A percentile compares a stretch with the other conserved stretches of the same genome.
phyloP scores from a whole-genome alignment of 129 eudicot genomes.

The Cynara cardunculus region DNA sequence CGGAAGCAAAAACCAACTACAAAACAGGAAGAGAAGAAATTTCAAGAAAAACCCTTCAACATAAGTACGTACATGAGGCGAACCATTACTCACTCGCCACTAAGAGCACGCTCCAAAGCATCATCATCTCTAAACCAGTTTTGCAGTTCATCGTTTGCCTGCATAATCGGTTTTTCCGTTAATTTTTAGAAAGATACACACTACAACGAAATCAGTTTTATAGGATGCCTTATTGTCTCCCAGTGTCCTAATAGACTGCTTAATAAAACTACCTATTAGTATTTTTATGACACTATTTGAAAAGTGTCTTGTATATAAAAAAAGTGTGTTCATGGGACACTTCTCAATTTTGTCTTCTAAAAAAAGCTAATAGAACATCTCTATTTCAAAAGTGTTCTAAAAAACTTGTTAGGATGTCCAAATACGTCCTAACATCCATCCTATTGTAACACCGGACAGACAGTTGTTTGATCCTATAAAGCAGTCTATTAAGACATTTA shows the following conservation, averaged over 20 bases:
- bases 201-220: neutral
- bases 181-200: neutral
- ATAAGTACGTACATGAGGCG: conserved; percentile 5
- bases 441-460: neutral
- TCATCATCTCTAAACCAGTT: conserved; percentile 92
- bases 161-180: conserved; percentile 22
- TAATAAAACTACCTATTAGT: neutral
- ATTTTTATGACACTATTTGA: neutral
- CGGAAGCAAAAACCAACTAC: conserved; percentile 90
- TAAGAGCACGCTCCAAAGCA: conserved; percentile 87
- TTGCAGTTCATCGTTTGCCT: conserved; percentile 74
- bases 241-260: neutral
- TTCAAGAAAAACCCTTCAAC: neutral
- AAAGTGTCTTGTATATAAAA: neutral
- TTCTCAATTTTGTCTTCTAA: neutral
- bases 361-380: neutral
- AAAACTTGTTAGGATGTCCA: neutral
- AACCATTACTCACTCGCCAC: conserved; percentile 70
- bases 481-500: neutral
- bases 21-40: neutral
- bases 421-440: neutral
- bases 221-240: neutral
- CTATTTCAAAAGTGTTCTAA: too few relatives aligned
- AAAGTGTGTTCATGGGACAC: neutral
- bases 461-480: neutral